phyloP scores from a whole-genome alignment of 2,329 filamentous ascomycete species.

The Raffaelea ambrosiae region DNA sequence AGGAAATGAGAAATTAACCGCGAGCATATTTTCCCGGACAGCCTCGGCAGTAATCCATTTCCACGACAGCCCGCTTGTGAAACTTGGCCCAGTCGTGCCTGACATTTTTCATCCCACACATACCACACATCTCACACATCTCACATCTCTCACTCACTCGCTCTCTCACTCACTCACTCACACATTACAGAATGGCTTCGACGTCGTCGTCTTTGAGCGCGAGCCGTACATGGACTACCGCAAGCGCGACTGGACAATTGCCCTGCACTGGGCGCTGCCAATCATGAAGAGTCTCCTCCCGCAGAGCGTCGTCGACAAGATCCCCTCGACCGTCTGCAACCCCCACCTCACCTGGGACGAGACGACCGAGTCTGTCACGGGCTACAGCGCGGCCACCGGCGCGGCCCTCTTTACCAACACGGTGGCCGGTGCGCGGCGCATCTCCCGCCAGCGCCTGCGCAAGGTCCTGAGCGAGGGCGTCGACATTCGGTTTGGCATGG shows the following conservation, averaged over 20 bases:
- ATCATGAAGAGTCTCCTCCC: constrained; percentile 25
- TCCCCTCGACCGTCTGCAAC: constrained; percentile 25
- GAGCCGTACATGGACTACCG: constrained; percentile 21
- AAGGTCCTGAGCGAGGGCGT: constrained; percentile 21
- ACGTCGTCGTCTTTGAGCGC: constrained; percentile 22
- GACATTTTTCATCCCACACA: no score
- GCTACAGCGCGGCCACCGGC: constrained; percentile 26
- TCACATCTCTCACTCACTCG: no score
- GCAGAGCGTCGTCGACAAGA: constrained; percentile 17
- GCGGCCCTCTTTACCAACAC: constrained; percentile 24
- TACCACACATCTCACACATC: no score
- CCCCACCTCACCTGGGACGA: constrained; percentile 22
- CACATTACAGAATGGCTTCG: constrained; percentile 22
- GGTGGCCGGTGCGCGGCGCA: constrained; percentile 23
- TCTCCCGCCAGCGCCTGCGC: constrained; percentile 25
- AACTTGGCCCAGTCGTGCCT: no score
- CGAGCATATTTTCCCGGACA: no score
- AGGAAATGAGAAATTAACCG: no score
- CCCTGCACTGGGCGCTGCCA: constrained; percentile 30
- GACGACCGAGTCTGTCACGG: constrained; percentile 21
- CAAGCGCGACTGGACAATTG: constrained; percentile 29
- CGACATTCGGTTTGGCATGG: constrained; percentile 18
- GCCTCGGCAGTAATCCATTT: no score
- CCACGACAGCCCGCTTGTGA: no score
- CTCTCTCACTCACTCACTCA: no score